Percentiles rank a stretch among this genome's conserved stretches.
These are phyloP conservation scores for Solanum pennellii DNA, from an alignment of 257 asterid species.

Conservation along the genomic window DNA sequence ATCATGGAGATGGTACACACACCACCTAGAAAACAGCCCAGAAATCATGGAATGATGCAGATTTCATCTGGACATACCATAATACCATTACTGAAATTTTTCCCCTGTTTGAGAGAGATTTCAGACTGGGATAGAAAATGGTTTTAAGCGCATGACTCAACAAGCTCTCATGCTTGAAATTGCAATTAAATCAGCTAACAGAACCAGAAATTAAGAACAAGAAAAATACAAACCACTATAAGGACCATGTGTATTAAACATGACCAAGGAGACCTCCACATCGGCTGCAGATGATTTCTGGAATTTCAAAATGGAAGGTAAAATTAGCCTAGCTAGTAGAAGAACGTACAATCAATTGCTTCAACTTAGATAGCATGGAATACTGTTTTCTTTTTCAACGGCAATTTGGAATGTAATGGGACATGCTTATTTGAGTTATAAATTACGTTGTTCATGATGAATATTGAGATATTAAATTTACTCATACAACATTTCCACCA, in stretches of 20 bases:
- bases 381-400: background rate
- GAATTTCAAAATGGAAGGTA: constrained; percentile 4
- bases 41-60: background rate
- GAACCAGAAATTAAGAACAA: background rate
- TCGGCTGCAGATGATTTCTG: constrained; percentile 52
- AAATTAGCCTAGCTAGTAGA: background rate
- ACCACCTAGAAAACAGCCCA: background rate
- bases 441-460: background rate
- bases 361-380: background rate
- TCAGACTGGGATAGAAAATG: background rate
- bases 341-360: background rate
- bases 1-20: background rate
- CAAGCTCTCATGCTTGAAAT: background rate
- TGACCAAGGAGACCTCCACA: constrained; percentile 53
- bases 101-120: background rate
- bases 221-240: constrained; percentile 45
- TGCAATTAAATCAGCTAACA: background rate
- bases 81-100: background rate
- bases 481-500: background rate
- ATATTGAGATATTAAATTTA: background rate
- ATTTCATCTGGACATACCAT: background rate
- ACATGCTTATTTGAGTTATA: background rate
- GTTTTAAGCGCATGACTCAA: background rate
- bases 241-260: constrained; percentile 65
- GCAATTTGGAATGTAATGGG: background rate